Evolutionary conservation across 352 stramenopile genomes (phyloP).

Genomic region (Globisporangium emineosum): DNA sequence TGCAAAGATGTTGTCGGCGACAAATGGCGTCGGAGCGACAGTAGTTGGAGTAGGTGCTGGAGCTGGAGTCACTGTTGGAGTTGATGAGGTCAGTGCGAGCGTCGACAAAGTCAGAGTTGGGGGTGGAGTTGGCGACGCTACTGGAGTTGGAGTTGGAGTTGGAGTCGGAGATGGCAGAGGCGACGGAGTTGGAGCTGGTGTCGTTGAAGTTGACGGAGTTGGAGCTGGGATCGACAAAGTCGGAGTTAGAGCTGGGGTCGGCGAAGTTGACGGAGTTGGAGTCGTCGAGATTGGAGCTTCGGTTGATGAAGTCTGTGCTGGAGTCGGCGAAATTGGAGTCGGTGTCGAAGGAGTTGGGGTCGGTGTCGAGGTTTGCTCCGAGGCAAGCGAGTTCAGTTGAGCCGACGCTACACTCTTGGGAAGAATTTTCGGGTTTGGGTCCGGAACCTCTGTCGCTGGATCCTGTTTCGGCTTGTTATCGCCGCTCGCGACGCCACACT

Average conservation of each 20-base stretch:
- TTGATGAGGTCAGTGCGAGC: background rate
- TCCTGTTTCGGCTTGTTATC: background rate
- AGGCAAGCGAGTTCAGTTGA: background rate
- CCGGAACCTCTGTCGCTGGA: background rate
- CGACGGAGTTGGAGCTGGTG: background rate
- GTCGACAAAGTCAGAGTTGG: background rate
- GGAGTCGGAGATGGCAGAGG: background rate
- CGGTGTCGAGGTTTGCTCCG: background rate
- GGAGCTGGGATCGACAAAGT: background rate
- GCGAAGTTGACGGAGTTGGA: background rate
- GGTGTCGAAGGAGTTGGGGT: background rate
- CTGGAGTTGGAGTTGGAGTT: background rate
- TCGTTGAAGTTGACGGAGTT: background rate
- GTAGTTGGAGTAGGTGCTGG: background rate
- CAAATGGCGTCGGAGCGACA: background rate
- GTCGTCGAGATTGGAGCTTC: background rate
- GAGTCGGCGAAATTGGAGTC: background rate
- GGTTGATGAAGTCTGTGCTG: background rate
- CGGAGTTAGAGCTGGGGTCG: background rate
- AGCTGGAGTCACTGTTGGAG: conserved; percentile 4
- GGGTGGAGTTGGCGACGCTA: background rate
- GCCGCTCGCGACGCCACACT: background rate
- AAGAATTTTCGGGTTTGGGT: background rate
- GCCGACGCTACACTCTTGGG: background rate
- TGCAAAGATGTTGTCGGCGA: conserved; percentile 5